These are phyloP conservation scores for Plantago elongata DNA, from an alignment of 257 asterid genomes.

Conservation along the genomic window DNA sequence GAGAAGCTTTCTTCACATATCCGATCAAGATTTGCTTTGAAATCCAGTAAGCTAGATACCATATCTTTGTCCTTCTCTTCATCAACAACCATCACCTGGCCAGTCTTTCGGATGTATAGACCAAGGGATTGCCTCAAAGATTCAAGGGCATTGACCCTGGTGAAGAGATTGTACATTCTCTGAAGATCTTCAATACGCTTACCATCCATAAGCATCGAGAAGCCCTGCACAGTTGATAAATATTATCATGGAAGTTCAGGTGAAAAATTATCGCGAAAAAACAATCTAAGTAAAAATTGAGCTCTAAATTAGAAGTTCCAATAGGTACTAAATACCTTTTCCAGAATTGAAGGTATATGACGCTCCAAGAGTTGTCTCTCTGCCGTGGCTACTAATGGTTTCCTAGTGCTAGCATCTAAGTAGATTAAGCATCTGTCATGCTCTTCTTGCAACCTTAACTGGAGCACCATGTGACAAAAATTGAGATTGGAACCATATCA, in stretches of 20 bases:
- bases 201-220: constrained; percentile 75
- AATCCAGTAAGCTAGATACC: constrained; percentile 83
- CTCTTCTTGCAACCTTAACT: constrained; percentile 96
- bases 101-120: constrained; percentile 81
- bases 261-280: constrained; percentile 15
- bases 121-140: constrained; percentile 72
- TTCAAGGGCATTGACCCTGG: constrained; percentile 79
- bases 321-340: constrained; percentile 47
- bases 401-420: constrained; percentile 74
- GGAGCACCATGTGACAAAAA: constrained; percentile 22
- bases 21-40: constrained; percentile 79
- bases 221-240: constrained; percentile 52
- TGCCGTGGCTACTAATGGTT: constrained; percentile 80
- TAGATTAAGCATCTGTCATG: constrained; percentile 85
- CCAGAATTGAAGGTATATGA: constrained; percentile 77
- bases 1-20: constrained; percentile 90
- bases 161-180: constrained; percentile 71
- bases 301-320: background rate
- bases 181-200: constrained; percentile 87
- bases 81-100: constrained; percentile 85
- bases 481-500: background rate
- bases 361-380: constrained; percentile 83
- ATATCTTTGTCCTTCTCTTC: constrained; percentile 98
- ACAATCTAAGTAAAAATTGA: background rate
- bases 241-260: background rate